These are phyloP conservation scores for Aspergillus pseudoviridinutans DNA, from an alignment of 2,329 filamentous ascomycete species.

Conservation along the genomic window DNA sequence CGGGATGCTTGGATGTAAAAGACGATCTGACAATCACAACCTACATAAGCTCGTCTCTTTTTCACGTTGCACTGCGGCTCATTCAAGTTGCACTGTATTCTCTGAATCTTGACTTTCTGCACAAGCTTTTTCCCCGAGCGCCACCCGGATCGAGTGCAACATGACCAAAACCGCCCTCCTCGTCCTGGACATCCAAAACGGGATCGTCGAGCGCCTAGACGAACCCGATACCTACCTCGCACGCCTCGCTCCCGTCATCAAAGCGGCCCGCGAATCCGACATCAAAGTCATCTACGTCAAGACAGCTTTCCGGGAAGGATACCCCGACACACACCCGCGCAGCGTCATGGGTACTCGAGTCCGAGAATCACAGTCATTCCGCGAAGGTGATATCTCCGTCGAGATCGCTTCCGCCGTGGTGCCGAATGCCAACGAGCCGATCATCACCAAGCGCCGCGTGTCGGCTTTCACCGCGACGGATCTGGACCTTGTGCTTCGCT, in stretches of 20 bases:
- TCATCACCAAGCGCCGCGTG: constrained; percentile 34
- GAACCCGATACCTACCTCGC: constrained; percentile 21
- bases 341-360: constrained; percentile 20
- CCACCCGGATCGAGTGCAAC: constrained; percentile 1
- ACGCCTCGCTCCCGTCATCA: constrained; percentile 15
- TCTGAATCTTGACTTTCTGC: neutral
- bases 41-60: neutral
- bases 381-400: constrained; percentile 19
- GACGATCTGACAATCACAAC: neutral
- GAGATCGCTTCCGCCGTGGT: constrained; percentile 19
- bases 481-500: constrained; percentile 33
- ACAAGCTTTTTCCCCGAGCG: neutral
- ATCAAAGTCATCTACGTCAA: constrained; percentile 33
- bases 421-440: constrained; percentile 22
- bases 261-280: constrained; percentile 21
- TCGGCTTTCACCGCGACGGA: constrained; percentile 35
- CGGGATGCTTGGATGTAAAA: neutral
- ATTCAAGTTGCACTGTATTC: neutral
- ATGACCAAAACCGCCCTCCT: constrained; percentile 31
- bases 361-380: constrained; percentile 16
- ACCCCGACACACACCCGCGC: constrained; percentile 26
- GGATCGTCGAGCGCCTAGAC: constrained; percentile 22
- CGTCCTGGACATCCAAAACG: constrained; percentile 35
- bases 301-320: constrained; percentile 28
- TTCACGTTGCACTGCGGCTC: neutral